Base-by-base conservation (phyloP, 1,284 basidiomycete genomes). In the Trametes versicolor region DNA sequence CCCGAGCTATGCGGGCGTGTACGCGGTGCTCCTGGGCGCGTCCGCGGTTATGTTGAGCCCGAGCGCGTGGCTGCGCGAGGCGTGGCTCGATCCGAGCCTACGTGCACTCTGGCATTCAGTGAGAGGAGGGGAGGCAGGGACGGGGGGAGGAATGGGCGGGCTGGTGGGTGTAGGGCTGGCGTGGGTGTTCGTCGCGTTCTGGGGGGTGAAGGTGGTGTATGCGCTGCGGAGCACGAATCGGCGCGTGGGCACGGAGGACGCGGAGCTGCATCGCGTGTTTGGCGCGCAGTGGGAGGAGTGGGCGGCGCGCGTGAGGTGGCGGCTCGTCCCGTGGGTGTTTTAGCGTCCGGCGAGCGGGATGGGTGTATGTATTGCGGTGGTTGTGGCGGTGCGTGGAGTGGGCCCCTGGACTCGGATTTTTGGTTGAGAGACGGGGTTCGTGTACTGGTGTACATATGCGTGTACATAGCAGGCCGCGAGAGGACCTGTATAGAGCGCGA, bases 231-330 rank as follows among this genome's bases (percentile, higher is more conserved):
- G 75, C 70, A 76, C 74, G 56, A 67, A 71, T 53, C 51, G 56
- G 63, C 66, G 75, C 21, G 61, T 75, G 27, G 39, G 49, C 23
- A 71, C 85, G 2, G 87, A 88, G 76, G 87, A 88, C 69, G 75
- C 72, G 58, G 82, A 86, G 73, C 83, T 88, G 75, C 77, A 73
- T 51, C 82, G 82, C 64, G 66, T 82, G 53, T 88, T 87, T 65
- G 79, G 80, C 29, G 71, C 76, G 34, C 79, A 83, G 68, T 88
- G 87, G 87, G 84, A 87, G n/a, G 73, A 70, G 25, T 88, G 86
- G 68, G 85, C 84, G 34, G 74, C 70, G 25, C 71, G 74, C 32
- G 86, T 87, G 23, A 81, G 73, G 25, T 85, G 79, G 79, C 83
- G 83, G 84, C 84, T 87, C 64, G 72, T 86, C 63, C 86, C 86